Base-by-base conservation (phyloP, 23 red algal genomes). In the Agarophyton chilense region DNA sequence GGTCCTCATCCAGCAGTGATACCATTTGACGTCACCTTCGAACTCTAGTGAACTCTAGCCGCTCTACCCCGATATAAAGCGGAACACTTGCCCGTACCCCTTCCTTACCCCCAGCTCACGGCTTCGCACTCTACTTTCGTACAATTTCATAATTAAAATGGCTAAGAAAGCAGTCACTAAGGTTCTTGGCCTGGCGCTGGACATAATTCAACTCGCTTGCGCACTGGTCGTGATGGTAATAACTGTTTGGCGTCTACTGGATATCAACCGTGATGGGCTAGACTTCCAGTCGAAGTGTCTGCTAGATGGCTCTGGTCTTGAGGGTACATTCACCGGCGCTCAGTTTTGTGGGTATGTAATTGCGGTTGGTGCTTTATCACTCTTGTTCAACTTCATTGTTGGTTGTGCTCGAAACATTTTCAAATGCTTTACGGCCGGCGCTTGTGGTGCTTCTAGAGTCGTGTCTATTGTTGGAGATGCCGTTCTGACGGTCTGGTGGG, bases 311-410 rank as follows among this genome's bases (percentile, higher is more conserved):
- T 88, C 83, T 0, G 83, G 64, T 50, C 28, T 38, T 2, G 32
- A 36, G 1, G 65, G 50, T 12, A 21, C 55, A 3, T 61, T 88
- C 21, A 49, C 65, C 39, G 83, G 83, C 21, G 31, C 26, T 51
- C 40, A 49, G 17, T 88, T 88, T 31, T 88, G 83, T 43, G 67
- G 47, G n/a, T 88, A 88, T 53, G 83, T 66, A 4, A 75, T 75
- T 31, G 53, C 34, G 29, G 83, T 88, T 22, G 83, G 66, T 58
- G 55, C 52, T 42, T 12, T 76, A 28, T 88, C 83, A 28, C 65
- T 88, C 26, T 28, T 88, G 14, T 62, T 76, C 32, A 88, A 77
- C 22, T 39, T 35, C 50, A 60, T 88, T 13, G 64, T 88, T 46
- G 66, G 66, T n/a, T 88, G 83, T 65, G 45, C 67, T 10, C 45